Evolutionary conservation across 768 basidiomycete species (phyloP), one percentile per base, ranked within the genome.

Genomic region (Mycena rosella): DNA sequence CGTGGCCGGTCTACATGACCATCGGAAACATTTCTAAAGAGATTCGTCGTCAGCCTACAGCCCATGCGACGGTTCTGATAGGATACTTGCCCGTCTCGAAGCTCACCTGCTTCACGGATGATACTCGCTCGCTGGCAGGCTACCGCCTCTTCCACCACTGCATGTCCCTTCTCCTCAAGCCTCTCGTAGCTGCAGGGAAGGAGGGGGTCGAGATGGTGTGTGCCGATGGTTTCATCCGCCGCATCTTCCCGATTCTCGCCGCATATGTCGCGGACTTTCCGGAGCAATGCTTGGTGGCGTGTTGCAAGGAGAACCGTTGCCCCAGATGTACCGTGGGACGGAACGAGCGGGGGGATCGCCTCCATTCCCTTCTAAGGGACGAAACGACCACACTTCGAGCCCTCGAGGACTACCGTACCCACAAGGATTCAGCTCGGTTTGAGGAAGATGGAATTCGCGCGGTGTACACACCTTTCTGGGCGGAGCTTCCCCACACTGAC

Each of bases 91-190:
- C 81, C 4, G 74, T 79, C 2, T 63, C 74, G 17, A 79, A 80
- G 60, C 70, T 83, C 3, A 70, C 74, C 1, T 76, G 74, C 59
- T 74, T 72, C 45, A 65, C 67, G 5, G 49, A 74, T 5, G 42
- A 49, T 7, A 61, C 26, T 10, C 69, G 71, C 2, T 72, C 70
- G 10, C 42, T 72, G 5, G 73, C 60, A 0, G 67, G 66, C 2
- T 77, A 78, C 24, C 71, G 75, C 4, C 71, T 80, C 2, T 81
- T 83, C 60, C 82, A 83, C 51, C 27, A 73, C 10, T 79, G 76
- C 64, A 80, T 73, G 60, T 36, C 42, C 17, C 9, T 32, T 5
- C 36, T 64, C 4, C 29, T 56, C n/a, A 61, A 75, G 45, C 70
- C 77, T 0, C 60, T 82, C 11, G 36, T 74, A 5, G 42, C 63